Percentiles rank a stretch among this genome's conserved stretches.
Conservation (phyloP, 805 yeast species). For the Candida ipomoeae region DNA sequence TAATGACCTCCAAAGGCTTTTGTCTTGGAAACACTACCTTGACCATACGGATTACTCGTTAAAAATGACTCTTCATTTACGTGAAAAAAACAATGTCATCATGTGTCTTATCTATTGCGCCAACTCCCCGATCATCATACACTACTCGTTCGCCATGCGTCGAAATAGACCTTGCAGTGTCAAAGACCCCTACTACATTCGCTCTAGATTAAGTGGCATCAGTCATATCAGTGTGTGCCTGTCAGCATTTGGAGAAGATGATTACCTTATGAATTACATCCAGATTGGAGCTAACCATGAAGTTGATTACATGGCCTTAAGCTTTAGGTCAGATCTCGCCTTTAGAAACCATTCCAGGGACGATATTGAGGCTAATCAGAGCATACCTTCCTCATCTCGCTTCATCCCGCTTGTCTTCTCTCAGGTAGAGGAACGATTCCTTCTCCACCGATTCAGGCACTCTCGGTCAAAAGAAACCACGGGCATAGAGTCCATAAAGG, state of each 20-base stretch:
- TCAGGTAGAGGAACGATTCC: neutral
- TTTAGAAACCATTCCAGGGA: neutral
- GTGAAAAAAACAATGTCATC: constrained; percentile 14
- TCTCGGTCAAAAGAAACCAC: neutral
- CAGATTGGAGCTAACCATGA: neutral
- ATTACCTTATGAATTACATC: neutral
- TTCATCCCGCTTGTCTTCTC: neutral
- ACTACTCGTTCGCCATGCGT: constrained; percentile 31
- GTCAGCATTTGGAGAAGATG: constrained; percentile 2
- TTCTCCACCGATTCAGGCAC: neutral
- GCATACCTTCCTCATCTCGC: neutral
- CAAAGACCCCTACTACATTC: constrained; percentile 32
- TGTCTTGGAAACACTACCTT: constrained; percentile 74
- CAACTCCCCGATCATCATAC: constrained; percentile 25
- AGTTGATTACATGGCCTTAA: neutral
- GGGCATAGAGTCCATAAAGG: neutral
- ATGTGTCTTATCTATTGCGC: constrained; percentile 27
- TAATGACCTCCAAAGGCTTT: constrained; percentile 37
- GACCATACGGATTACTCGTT: constrained; percentile 53
- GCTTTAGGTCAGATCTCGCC: neutral
- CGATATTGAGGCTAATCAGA: neutral
- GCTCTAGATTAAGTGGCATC: neutral
- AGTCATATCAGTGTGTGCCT: neutral
- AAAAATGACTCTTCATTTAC: constrained; percentile 22
- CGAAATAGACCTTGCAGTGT: constrained; percentile 34